These are phyloP conservation scores for Craspedostauros australis DNA, from an alignment of 108 stramenopile genomes.

Conservation along the genomic window DNA sequence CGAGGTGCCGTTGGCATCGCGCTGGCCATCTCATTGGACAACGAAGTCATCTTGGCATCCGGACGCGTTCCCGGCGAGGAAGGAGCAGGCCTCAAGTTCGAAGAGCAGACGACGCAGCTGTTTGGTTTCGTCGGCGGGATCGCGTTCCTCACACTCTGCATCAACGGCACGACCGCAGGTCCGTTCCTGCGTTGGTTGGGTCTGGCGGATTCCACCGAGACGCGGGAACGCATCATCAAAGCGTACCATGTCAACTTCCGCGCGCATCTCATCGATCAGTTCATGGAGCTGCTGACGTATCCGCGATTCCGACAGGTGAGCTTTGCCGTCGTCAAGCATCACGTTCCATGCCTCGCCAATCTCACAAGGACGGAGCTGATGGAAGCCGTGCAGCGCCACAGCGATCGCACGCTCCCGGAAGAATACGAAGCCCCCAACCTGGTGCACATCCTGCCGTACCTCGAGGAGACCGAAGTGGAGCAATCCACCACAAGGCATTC, in stretches of 20 bases:
- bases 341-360: conserved; percentile 45
- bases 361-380: conserved; percentile 39
- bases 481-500: conserved; percentile 3
- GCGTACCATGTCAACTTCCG: conserved; percentile 15
- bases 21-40: conserved; percentile 65
- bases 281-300: conserved; percentile 40
- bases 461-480: conserved; percentile 6
- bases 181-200: conserved; percentile 47
- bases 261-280: conserved; percentile 18
- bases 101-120: conserved; percentile 11
- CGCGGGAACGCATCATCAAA: conserved; percentile 37
- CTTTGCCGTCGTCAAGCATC: conserved; percentile 47
- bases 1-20: conserved; percentile 84
- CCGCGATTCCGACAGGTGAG: conserved; percentile 38
- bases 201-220: conserved; percentile 47
- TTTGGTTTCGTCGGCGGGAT: conserved; percentile 47
- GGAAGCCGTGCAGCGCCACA: conserved; percentile 35
- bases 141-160: conserved; percentile 41
- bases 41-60: conserved; percentile 19
- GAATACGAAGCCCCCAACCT: conserved; percentile 45
- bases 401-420: conserved; percentile 22
- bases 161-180: conserved; percentile 56
- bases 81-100: conserved; percentile 1
- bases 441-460: conserved; percentile 34
- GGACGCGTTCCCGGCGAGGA: no score